phyloP scores from a whole-genome alignment of 106 monocot species.

The Acorus gramineus region DNA sequence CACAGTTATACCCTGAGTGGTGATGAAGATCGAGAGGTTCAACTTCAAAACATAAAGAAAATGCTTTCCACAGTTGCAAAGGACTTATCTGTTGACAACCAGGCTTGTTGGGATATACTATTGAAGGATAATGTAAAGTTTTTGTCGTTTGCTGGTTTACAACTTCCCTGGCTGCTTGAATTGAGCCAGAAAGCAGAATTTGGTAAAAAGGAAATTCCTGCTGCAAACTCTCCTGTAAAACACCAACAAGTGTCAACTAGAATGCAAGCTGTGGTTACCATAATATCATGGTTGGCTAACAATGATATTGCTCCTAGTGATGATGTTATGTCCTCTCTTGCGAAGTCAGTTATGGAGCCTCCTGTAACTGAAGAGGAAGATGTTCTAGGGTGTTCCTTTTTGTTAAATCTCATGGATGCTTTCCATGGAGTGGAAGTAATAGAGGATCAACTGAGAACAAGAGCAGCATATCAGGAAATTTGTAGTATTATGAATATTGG shows the following conservation, averaged over 20 bases:
- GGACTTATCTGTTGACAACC: slow-evolving; percentile 30
- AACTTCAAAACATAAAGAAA: slow-evolving; percentile 19
- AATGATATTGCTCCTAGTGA: slow-evolving; percentile 72
- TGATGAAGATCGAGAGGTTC: slow-evolving; percentile 17
- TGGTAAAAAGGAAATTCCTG: slow-evolving; percentile 25
- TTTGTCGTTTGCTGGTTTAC: slow-evolving; percentile 44
- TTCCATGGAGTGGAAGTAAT: slow-evolving; percentile 60
- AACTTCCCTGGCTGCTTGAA: slow-evolving; percentile 80
- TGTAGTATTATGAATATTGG: slow-evolving; percentile 79
- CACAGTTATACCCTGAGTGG: slow-evolving; percentile 5
- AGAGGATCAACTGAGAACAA: slow-evolving; percentile 62
- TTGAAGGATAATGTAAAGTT: slow-evolving; percentile 52
- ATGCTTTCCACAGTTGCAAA: slow-evolving; percentile 38
- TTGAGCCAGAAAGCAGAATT: slow-evolving; percentile 48
- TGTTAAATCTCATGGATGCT: slow-evolving; percentile 81
- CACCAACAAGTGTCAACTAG: slow-evolving; percentile 31
- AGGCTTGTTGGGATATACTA: slow-evolving; percentile 27
- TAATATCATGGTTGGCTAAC: slow-evolving; percentile 61
- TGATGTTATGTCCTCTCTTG: slow-evolving; percentile 56
- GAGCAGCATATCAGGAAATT: slow-evolving; percentile 56
- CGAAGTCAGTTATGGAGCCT: slow-evolving; percentile 54
- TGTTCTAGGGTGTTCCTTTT: slow-evolving; percentile 56
- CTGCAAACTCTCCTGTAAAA: slow-evolving; percentile 13
- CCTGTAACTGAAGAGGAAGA: slow-evolving; percentile 60
- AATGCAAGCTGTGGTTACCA: slow-evolving; percentile 46